Conservation (phyloP, 768 basidiomycete species). For the Boletales sp. region DNA sequence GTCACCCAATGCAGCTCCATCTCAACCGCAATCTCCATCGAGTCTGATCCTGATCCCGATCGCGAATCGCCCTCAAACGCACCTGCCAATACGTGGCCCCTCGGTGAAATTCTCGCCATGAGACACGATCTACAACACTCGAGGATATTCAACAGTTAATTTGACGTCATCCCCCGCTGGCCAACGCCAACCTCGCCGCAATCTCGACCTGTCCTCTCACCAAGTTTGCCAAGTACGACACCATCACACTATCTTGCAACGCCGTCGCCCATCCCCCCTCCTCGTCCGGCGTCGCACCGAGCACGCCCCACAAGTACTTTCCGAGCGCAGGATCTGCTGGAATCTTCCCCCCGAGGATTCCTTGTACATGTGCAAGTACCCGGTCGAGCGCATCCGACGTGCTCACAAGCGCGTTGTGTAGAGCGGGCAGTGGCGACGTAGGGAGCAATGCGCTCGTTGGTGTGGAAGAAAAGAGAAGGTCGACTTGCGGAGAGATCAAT, state of each 20-base stretch:
- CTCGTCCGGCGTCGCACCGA: constrained; percentile 69
- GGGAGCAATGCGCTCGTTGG: constrained; percentile 34
- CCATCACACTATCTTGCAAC: constrained; percentile 90
- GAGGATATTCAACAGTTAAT: constrained; percentile 69
- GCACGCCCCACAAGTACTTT: constrained; percentile 85
- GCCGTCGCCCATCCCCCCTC: constrained; percentile 72
- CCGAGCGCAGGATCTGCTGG: constrained; percentile 84
- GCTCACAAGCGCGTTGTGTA: constrained; percentile 50
- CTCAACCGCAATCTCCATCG: constrained; percentile 45
- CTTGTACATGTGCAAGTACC: constrained; percentile 80
- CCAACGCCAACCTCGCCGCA: constrained; percentile 79
- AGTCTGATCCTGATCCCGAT: constrained; percentile 7
- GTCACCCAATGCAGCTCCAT: constrained; percentile 42
- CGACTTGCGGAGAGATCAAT: constrained; percentile 55
- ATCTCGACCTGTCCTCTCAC: constrained; percentile 93
- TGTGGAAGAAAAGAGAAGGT: constrained; percentile 59
- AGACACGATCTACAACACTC: constrained; percentile 96
- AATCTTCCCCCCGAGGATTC: constrained; percentile 72
- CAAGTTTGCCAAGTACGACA: constrained; percentile 91
- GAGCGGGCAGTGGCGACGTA: constrained; percentile 56
- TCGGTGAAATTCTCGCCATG: constrained; percentile 87
- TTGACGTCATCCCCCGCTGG: constrained; percentile 34
- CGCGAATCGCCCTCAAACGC: constrained; percentile 37
- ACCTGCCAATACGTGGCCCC: constrained; percentile 91
- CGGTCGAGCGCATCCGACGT: constrained; percentile 81